Evolutionary conservation across 225 moss, liverwort and hornwort species (phyloP), one percentile per base, ranked within the genome.

Genomic region (Neckera pumila): DNA sequence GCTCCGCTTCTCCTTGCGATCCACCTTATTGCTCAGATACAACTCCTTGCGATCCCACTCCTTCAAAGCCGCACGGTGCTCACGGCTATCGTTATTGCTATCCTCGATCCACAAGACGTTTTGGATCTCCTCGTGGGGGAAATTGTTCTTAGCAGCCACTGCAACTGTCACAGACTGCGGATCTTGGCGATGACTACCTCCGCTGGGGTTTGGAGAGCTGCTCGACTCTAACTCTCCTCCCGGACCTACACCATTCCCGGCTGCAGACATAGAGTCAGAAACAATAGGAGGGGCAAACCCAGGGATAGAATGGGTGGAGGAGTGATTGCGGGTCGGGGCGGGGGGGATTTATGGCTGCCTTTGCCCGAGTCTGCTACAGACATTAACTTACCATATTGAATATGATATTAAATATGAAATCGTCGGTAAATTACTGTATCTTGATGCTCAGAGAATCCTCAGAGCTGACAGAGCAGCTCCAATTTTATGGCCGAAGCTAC

Each of bases 41-140:
- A 0, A 1, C 49, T 81, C 81, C 64, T 81, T 81, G 23, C 81
- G 81, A 34, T 81, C 81, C 81, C 81, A 81, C 81, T 81, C 81
- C 63, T 81, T 45, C 63, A 81, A 16, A 62, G 81, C 63, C 30
- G 11, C 11, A 3, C 0, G 3, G 11, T 34, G 47, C 49, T 10
- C 28, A 11, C 0, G 0, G 3, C 2, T 47, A 3, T 47, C 14
- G 49, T 49, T 13, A 1, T 13, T 49, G 49, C 49, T 28, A 0
- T 2, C 5, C 49, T 64, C 17, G 0, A 64, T 81, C 81, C 47
- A 63, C 63, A 64, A 4, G 11, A 81, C 1, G 47, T 45, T 81
- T 23, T 2, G 43, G 9, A 81, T 16, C 34, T 81, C 81, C 47
- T 16, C 2, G 4, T 25, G 14, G 22, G 81, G 30, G 6, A 59